Evolutionary conservation across 495 filamentous ascomycete genomes (phyloP).

Genomic region (Neurospora africana): DNA sequence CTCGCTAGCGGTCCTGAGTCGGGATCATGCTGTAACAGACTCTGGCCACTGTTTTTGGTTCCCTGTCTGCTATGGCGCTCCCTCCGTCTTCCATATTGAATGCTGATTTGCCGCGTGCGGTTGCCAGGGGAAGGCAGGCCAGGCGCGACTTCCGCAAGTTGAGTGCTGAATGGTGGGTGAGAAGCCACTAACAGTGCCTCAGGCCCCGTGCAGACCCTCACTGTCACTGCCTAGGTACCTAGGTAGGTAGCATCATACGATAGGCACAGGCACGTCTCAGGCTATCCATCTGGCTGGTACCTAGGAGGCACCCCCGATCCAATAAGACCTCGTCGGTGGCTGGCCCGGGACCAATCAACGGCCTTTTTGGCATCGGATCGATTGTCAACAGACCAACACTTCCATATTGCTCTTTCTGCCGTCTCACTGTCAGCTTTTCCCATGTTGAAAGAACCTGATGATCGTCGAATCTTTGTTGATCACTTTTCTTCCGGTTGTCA

Average conservation of each 20-base stretch:
- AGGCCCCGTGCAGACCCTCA: not conserved
- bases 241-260: not conserved
- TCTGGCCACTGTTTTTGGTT: not conserved
- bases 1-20: not conserved
- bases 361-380: not conserved
- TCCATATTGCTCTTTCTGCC: not conserved
- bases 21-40: not conserved
- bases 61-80: not conserved
- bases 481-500: not conserved
- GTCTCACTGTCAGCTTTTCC: not conserved
- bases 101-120: not conserved
- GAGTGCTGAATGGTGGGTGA: not conserved
- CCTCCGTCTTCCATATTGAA: no score
- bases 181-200: not conserved
- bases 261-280: not conserved
- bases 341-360: not conserved
- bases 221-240: no score
- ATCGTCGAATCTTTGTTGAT: not conserved
- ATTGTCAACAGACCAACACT: not conserved
- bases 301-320: not conserved
- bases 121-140: not conserved
- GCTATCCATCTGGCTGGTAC: not conserved
- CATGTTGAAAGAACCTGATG: not conserved
- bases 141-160: not conserved
- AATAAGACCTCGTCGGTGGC: not conserved